Conservation (phyloP, 1,284 basidiomycete species). For the Ustilago vetiveriae region DNA sequence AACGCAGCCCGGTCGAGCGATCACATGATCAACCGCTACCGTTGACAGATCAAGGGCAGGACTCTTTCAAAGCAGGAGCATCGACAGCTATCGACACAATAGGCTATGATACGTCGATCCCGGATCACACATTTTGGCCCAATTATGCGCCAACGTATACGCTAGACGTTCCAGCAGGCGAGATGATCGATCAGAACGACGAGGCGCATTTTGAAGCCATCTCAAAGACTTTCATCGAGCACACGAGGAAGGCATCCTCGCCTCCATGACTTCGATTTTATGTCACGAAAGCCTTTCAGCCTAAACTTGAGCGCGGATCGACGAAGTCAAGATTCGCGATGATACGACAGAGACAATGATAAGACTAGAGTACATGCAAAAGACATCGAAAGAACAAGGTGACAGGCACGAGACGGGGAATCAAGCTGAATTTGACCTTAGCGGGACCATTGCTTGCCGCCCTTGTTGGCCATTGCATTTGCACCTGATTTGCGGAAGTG, state of each 20-base stretch:
- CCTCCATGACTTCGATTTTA: background rate
- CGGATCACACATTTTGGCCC: constrained; percentile 44
- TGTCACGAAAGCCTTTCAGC: no score
- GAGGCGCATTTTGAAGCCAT: constrained; percentile 33
- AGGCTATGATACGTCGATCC: constrained; percentile 15
- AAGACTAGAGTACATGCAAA: constrained; percentile 21
- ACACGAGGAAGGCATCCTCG: constrained; percentile 7
- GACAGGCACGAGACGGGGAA: background rate
- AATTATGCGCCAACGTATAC: constrained; percentile 25
- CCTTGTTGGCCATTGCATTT: constrained; percentile 33
- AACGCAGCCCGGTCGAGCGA: background rate
- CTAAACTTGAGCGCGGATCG: no score
- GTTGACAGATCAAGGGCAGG: constrained; percentile 4
- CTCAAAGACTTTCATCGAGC: constrained; percentile 13
- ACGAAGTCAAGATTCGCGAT: no score
- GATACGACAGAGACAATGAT: background rate
- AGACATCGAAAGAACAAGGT: background rate
- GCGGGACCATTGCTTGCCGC: constrained; percentile 56
- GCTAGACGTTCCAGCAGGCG: constrained; percentile 25
- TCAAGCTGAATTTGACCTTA: no score
- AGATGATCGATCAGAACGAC: constrained; percentile 45
- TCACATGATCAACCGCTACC: constrained; percentile 9
- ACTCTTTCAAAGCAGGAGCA: no score
- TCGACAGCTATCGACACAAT: constrained; percentile 30
- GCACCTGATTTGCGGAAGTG: constrained; percentile 44